These are phyloP conservation scores for Zygosaccharomyces pseudobailii DNA, from an alignment of 1,139 yeast species.

Conservation along the genomic window DNA sequence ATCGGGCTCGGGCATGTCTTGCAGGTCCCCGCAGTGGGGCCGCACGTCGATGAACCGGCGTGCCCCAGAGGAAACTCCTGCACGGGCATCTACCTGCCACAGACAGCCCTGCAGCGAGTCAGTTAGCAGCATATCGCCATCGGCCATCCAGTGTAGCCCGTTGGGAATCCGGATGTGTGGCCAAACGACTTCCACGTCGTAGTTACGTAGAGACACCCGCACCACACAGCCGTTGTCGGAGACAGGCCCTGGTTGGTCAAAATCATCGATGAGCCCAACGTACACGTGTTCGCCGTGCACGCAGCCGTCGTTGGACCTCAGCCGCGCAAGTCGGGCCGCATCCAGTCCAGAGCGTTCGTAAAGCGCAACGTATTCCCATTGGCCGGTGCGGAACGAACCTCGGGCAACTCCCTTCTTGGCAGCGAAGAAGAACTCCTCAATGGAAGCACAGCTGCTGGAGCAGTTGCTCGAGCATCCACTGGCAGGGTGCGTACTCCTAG, in stretches of 20 bases:
- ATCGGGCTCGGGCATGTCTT: constrained; percentile 62
- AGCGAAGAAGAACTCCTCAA: constrained; percentile 45
- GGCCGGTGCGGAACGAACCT: constrained; percentile 42
- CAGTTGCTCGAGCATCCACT: background rate
- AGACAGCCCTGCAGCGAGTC: constrained; percentile 60
- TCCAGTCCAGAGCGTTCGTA: constrained; percentile 30
- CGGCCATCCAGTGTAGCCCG: constrained; percentile 63
- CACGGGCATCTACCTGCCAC: constrained; percentile 50
- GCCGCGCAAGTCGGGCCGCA: constrained; percentile 32
- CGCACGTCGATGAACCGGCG: constrained; percentile 1
- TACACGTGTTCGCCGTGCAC: constrained; percentile 63
- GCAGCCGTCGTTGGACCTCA: constrained; percentile 72
- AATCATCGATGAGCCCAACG: constrained; percentile 71
- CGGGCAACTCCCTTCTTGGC: constrained; percentile 53
- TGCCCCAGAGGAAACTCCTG: background rate
- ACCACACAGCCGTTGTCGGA: constrained; percentile 36
- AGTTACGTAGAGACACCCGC: constrained; percentile 30
- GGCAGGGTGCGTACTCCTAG: no score
- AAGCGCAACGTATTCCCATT: constrained; percentile 42
- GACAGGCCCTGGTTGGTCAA: constrained; percentile 26
- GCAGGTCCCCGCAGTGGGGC: background rate
- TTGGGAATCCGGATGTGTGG: constrained; percentile 53
- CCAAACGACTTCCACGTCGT: constrained; percentile 31
- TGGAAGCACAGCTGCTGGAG: constrained; percentile 39
- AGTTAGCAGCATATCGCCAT: constrained; percentile 60